Evolutionary conservation across 163 green algal genomes (phyloP), one percentile per base, ranked within the genome.

Genomic region (Chlamydomonas reinhardtii): DNA sequence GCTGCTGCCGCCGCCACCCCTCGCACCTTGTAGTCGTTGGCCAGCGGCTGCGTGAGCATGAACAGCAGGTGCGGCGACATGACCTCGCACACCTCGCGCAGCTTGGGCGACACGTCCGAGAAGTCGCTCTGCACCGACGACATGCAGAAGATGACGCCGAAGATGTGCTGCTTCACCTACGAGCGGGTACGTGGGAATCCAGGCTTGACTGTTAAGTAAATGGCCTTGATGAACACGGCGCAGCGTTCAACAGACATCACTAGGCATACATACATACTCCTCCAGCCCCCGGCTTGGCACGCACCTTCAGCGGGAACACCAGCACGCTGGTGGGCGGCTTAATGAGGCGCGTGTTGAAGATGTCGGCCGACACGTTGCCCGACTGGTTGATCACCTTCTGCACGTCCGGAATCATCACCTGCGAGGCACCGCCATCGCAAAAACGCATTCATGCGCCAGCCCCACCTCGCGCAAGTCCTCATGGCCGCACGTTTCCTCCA

Each of bases 301-400:
- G 48, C 12, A 80, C 80, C 89, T 92, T 92, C 27, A 95, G 85
- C 56, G 92, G 92, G 81, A 95, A 91, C 61, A 95, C 87, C 31
- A 95, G 87, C 69, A 93, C 92, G 54, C 77, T 90, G 52, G 89
- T 94, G 66, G 92, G 92, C 37, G 92, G 92, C 87, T 92, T 90
- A 73, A 95, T 91, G 62, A 94, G 89, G 66, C 89, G 86, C 29
- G 87, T 92, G 77, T 93, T 91, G 88, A 95, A 95, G 59, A 95
- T 91, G 76, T 95, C 92, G 0, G 86, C 89, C 59, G 85, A 90
- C 34, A 94, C 90, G 54, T 93, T 93, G 68, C 92, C 92, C 54
- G 84, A 87, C 87, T 95, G 92, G 85, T 95, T 95, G 89, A 95
- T 93, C 25, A 95, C 87, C 89, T 94, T 94, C 73, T 95, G 92